These are phyloP conservation scores for Artemisia tridentata DNA, from an alignment of 129 eudicot species.

Conservation along the genomic window DNA sequence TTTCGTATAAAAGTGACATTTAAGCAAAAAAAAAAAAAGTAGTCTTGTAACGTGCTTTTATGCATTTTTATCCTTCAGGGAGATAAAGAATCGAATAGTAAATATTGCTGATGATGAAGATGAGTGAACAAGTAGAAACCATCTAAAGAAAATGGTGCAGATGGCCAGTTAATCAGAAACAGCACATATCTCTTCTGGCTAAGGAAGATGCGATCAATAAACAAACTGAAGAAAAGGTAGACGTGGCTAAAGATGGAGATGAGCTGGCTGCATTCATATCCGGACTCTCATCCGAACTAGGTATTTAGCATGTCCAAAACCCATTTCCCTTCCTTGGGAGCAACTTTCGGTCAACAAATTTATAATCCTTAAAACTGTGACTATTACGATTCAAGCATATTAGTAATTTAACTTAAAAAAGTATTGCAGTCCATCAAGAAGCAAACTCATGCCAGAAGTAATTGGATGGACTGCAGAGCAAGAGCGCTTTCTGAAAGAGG, in stretches of 20 bases:
- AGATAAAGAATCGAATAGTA: background rate
- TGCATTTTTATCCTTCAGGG: background rate
- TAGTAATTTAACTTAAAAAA: slow-evolving; percentile 3
- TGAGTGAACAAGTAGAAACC: slow-evolving; percentile 79
- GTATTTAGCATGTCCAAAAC: slow-evolving; percentile 32
- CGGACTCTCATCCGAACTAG: slow-evolving; percentile 84
- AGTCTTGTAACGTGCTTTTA: no score
- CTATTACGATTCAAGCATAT: background rate
- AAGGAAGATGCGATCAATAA: slow-evolving; percentile 59
- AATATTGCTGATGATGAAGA: slow-evolving; percentile 73
- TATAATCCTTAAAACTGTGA: background rate
- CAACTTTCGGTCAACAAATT: slow-evolving; percentile 2
- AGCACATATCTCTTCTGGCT: slow-evolving; percentile 87
- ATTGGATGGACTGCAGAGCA: slow-evolving; percentile 62
- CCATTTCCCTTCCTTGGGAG: background rate
- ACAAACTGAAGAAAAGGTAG: slow-evolving; percentile 72
- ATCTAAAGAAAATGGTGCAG: slow-evolving; percentile 50
- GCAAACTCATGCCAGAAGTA: slow-evolving; percentile 61
- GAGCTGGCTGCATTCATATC: slow-evolving; percentile 94
- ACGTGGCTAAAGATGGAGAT: slow-evolving; percentile 60
- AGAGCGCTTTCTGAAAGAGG: slow-evolving; percentile 84
- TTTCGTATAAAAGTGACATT: background rate
- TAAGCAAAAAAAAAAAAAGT: background rate
- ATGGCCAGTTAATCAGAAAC: slow-evolving; percentile 73
- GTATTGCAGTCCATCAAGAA: slow-evolving; percentile 59